phyloP scores from a whole-genome alignment of 352 stramenopile genomes.

The Albugo candida region DNA sequence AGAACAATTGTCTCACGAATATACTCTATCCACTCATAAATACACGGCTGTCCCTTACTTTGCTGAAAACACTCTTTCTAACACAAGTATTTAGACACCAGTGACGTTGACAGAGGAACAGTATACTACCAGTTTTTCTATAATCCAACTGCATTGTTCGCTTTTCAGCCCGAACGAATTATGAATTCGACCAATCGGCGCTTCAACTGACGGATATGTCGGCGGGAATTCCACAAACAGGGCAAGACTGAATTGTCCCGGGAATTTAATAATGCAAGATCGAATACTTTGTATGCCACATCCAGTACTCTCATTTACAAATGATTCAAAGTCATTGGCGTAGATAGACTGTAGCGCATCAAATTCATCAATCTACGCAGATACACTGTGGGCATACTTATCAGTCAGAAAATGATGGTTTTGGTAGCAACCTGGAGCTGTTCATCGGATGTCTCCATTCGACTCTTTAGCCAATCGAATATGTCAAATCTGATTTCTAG shows the following conservation, averaged over 20 bases:
- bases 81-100: not conserved
- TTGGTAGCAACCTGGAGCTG: too few species aligned
- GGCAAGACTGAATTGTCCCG: constrained; percentile 37
- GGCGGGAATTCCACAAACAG: constrained; percentile 50
- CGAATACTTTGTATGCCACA: constrained; percentile 14
- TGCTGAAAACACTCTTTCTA: constrained; percentile 44
- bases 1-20: constrained; percentile 36
- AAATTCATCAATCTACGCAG: too few species aligned
- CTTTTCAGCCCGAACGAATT: constrained; percentile 69
- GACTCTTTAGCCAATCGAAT: too few species aligned
- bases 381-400: too few species aligned
- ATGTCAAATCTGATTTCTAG: too few species aligned
- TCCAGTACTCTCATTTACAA: constrained; percentile 20
- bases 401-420: too few species aligned
- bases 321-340: constrained; percentile 33
- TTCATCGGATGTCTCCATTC: too few species aligned
- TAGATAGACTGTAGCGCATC: constrained; percentile 41
- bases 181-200: constrained; percentile 57
- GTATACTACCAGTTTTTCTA: constrained; percentile 28
- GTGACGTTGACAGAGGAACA: not conserved
- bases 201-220: constrained; percentile 42
- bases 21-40: constrained; percentile 76
- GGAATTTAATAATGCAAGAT: constrained; percentile 39
- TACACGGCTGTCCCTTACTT: constrained; percentile 55
- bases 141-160: constrained; percentile 31